Evolutionary conservation across 352 stramenopile genomes (phyloP), one percentile per base, ranked within the genome.

Genomic region (Peronospora destructor): DNA sequence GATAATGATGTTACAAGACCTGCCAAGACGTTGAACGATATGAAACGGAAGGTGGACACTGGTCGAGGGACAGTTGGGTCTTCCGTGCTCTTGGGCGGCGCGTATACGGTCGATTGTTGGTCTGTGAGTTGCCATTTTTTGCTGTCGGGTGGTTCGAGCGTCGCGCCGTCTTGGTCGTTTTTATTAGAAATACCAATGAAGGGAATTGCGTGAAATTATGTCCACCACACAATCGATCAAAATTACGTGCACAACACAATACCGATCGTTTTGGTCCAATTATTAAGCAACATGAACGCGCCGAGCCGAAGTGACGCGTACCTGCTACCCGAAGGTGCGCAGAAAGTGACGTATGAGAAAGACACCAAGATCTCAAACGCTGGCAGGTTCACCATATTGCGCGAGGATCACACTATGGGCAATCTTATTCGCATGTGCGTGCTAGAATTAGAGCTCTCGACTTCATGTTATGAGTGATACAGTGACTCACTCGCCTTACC

Each of bases 291-390:
- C 26, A 93, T 93, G 82, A 93, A 93, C 71, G 82, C 82, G 14
- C 82, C 82, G 57, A 81, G 67, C 59, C 77, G 82, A 23, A 89
- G 70, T 54, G 82, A 93, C 64, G 84, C 80, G 69, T 93, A 91
- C 52, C 57, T 91, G 65, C 74, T 93, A 62, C 82, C 82, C 13
- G 82, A 93, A 56, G 82, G 82, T 42, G 77, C 79, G 42, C 66
- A 87, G 45, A 98, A 97, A 61, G 87, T 98, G 44, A 86, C 84
- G 54, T 98, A 98, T 69, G 83, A 92, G 56, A 87, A 94, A 34
- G 95, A 98, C 69, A 97, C 94, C 23, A 98, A 98, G 76, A 96
- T 98, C 50, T 84, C 89, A 25, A 98, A 98, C 66, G 93, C 95
- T 17, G 96, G 94, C 49, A 97, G 95, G 41, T 98, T 99, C 64